Base-by-base conservation (phyloP, 1,284 basidiomycete species). In the Boletus holoroseus region DNA sequence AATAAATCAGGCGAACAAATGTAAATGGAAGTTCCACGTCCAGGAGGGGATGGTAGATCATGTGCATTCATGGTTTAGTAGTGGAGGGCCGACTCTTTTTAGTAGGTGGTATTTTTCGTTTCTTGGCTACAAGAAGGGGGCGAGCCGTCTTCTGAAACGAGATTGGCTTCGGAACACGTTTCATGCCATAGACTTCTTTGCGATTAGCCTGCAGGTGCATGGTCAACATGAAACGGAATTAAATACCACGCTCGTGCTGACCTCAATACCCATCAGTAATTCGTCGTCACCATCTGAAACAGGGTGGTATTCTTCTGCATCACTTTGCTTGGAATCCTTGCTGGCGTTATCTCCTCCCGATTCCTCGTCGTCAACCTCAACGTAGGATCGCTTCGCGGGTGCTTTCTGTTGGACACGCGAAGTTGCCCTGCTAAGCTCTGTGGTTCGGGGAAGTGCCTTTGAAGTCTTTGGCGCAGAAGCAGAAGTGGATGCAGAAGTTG, bases 251-350 rank as follows among this genome's bases (percentile, higher is more conserved):
- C 16, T 47, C 8, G 15, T 45, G 57, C 71, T 55, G 44, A 81
- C 81, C 69, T 74, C 72, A 24, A 71, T 66, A 27, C 77, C 76
- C 62, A 83, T 73, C 71, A 76, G 72, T 27, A 83, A 57, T 56
- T 82, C 80, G 53, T 82, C 79, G 11, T 80, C 78, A 18, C 74
- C 80, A 16, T 76, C 74, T n/a, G 63, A 65, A 43, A 64, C 57
- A 40, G 60, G 57, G 11, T 55, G 59, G 7, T 51, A 51, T 44
- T 61, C 50, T 0, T 48, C 53, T 31, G 52, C 55, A 27, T 63
- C 60, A 4, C 58, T 58, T 41, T 52, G 61, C 36, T 57, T 52
- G 12, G 59, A 57, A 15, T 56, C 57, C 13, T 63, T 61, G 27
- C 57, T 58, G 7, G 51, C 53, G 32, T 55, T 22, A 5, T 59